Conservation (phyloP, 164 flowering plant species). For the Hamamelis virginiana region DNA sequence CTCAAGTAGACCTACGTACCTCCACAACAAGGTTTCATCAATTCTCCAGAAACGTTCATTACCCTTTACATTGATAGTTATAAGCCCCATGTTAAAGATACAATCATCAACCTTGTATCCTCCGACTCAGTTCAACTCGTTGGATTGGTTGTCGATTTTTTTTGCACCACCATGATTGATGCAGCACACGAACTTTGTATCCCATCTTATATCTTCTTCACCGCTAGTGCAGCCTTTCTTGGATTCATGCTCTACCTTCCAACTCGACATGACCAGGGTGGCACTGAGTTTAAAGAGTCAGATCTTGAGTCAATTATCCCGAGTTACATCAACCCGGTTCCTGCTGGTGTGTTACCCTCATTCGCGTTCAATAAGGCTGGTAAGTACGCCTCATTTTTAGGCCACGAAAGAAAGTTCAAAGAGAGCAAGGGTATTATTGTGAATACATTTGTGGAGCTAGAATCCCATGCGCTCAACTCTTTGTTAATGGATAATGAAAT, state of each 20-base stretch:
- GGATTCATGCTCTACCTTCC: conserved; percentile 14
- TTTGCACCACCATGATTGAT: conserved; percentile 25
- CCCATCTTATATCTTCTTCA: conserved; percentile 23
- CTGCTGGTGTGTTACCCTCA: conserved; percentile 12
- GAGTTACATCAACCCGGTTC: conserved; percentile 18
- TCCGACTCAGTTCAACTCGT: not conserved
- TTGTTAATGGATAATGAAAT: not conserved
- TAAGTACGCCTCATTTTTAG: not conserved
- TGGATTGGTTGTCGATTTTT: conserved; percentile 13
- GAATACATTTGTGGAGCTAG: conserved; percentile 38
- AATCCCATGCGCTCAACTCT: conserved; percentile 17
- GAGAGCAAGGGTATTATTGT: conserved; percentile 31
- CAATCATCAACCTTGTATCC: not conserved
- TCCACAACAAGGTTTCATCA: not conserved
- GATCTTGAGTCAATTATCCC: conserved; percentile 8
- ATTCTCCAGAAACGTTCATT: not conserved
- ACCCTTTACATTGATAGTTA: not conserved
- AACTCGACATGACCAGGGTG: conserved; percentile 1
- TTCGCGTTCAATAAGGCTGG: conserved; percentile 6
- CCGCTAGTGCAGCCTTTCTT: conserved; percentile 19
- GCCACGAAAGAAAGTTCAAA: conserved; percentile 13
- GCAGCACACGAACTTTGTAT: conserved; percentile 17
- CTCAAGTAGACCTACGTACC: conserved; percentile 9
- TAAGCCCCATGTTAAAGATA: not conserved
- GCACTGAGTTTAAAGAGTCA: not conserved